Percentiles rank a stretch among this genome's conserved stretches.
Conservation (phyloP, 2,329 filamentous ascomycete species). For the Fusarium dlaminii region DNA sequence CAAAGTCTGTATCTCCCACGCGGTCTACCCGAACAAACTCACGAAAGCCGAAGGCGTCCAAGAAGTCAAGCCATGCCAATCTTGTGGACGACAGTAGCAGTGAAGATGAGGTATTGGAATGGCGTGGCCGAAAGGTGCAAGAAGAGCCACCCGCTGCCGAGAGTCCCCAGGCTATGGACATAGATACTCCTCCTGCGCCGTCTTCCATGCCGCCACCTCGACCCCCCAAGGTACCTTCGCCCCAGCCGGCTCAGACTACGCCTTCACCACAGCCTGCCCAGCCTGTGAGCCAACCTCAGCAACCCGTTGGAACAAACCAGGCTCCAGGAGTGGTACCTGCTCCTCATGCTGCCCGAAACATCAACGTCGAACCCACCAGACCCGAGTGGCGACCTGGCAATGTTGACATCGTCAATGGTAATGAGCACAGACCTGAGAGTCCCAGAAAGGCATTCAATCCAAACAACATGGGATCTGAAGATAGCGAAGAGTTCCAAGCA, state of each 20-base stretch:
- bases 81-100: slow-evolving; percentile 60
- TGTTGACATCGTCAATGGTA: slow-evolving; percentile 42
- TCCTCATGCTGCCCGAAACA: slow-evolving; percentile 56
- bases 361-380: slow-evolving; percentile 66
- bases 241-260: slow-evolving; percentile 9
- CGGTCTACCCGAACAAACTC: slow-evolving; percentile 56
- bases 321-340: neutral
- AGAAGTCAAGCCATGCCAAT: slow-evolving; percentile 57
- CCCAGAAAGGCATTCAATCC: slow-evolving; percentile 41
- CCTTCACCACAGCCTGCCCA: slow-evolving; percentile 20
- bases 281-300: neutral
- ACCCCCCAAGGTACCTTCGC: slow-evolving; percentile 29
- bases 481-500: slow-evolving; percentile 64
- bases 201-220: slow-evolving; percentile 31
- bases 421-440: slow-evolving; percentile 32
- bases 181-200: slow-evolving; percentile 61
- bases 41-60: slow-evolving; percentile 69
- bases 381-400: slow-evolving; percentile 68
- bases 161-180: slow-evolving; percentile 72
- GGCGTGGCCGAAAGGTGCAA: slow-evolving; percentile 49
- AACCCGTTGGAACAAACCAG: neutral
- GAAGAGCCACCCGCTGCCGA: slow-evolving; percentile 45
- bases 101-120: slow-evolving; percentile 51
- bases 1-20: slow-evolving; percentile 56
- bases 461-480: slow-evolving; percentile 61